phyloP scores from a whole-genome alignment of 345 rosid genomes.

The Salix arbutifolia region DNA sequence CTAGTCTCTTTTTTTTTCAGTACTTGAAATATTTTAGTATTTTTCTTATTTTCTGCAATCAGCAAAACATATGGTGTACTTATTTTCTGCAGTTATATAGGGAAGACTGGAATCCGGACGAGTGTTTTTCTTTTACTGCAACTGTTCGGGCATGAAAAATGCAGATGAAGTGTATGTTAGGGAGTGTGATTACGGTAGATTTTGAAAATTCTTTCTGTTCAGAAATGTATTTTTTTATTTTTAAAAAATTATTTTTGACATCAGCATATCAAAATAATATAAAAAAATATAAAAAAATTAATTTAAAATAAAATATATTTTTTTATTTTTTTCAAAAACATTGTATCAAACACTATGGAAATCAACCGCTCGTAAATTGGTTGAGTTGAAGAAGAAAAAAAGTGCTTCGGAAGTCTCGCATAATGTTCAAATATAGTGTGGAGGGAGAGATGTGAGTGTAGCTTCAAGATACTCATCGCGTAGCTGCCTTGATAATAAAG shows the following conservation, averaged over 20 bases:
- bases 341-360: not conserved
- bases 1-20: not conserved
- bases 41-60: not conserved
- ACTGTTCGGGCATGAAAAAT: not conserved
- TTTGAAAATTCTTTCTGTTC: too few species aligned
- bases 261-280: too few species aligned
- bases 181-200: too few species aligned
- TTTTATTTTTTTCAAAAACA: too few species aligned
- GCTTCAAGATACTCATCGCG: not conserved
- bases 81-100: too few species aligned
- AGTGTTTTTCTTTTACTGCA: not conserved
- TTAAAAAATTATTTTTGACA: too few species aligned
- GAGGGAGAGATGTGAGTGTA: not conserved
- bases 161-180: too few species aligned
- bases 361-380: not conserved
- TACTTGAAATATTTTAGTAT: not conserved
- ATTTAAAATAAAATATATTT: too few species aligned
- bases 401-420: not conserved
- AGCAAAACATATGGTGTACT: not conserved
- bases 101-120: not conserved
- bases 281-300: too few species aligned
- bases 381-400: not conserved
- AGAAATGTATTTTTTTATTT: too few species aligned
- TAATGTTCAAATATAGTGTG: too few species aligned
- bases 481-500: too few species aligned